A percentile compares a stretch with the other conserved stretches of the same genome.
These are phyloP conservation scores for Cryptococcus floricola DNA, from an alignment of 1,284 basidiomycete genomes.

Conservation along the genomic window DNA sequence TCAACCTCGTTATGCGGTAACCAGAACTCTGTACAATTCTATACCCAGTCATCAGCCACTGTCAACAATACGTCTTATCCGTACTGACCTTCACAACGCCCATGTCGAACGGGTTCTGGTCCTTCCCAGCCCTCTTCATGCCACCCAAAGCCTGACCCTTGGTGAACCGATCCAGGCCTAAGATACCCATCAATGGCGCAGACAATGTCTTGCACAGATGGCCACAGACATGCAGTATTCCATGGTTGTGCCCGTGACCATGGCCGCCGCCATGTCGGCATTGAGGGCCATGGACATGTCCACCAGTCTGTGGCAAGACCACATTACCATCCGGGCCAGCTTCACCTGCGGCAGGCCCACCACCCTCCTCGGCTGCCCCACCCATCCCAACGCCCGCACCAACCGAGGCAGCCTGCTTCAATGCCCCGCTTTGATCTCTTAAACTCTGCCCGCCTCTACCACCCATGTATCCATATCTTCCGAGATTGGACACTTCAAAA, in stretches of 20 bases:
- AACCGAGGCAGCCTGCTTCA: conserved; percentile 25
- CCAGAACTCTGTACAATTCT: conserved; percentile 97
- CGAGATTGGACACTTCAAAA: conserved; percentile 89
- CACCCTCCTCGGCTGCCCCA: conserved; percentile 31
- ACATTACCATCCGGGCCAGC: conserved; percentile 25
- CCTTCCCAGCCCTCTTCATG: conserved; percentile 59
- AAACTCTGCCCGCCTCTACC: conserved; percentile 64
- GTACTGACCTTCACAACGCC: conserved; percentile 59
- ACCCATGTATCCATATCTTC: conserved; percentile 95
- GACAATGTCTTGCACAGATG: conserved; percentile 23
- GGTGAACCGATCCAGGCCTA: conserved; percentile 91
- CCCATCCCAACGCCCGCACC: conserved; percentile 39
- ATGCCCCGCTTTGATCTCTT: conserved; percentile 47
- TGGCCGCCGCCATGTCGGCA: conserved; percentile 26
- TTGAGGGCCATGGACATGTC: conserved; percentile 23
- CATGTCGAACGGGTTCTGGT: conserved; percentile 87
- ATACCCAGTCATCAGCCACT: not conserved
- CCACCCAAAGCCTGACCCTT: conserved; percentile 81
- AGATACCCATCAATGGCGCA: conserved; percentile 65
- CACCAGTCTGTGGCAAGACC: conserved; percentile 13
- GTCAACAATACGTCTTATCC: not conserved
- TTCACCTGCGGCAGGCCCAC: not conserved
- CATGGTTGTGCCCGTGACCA: conserved; percentile 44
- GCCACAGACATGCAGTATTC: conserved; percentile 26
- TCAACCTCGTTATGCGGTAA: conserved; percentile 76